Base-by-base conservation (phyloP, 1,284 basidiomycete species). In the Apiotrichum veenhuisii region DNA sequence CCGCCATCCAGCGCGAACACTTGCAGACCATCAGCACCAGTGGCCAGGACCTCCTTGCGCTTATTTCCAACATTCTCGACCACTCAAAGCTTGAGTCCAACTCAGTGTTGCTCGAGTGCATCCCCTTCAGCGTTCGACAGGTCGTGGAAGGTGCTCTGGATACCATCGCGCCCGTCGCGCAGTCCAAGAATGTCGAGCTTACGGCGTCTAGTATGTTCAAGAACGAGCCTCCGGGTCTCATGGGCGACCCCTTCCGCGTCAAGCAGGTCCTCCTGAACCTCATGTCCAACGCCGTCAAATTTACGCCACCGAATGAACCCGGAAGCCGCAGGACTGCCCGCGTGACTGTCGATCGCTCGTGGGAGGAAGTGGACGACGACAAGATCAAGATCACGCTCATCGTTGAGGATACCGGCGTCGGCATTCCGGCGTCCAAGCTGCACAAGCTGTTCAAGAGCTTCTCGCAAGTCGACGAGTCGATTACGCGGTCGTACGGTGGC, bases 21-120 rank as follows among this genome's bases (percentile, higher is more conserved):
- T 67, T 80, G 3, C 69, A 70, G 27, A 78, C 76, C 12, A 80
- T 80, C 57, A 70, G 68, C 18, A 68, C 70, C 8, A 76, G 74
- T 30, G 77, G 78, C 8, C 74, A 80, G 36, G 78, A 79, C 27
- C 69, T 80, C 0, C 71, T 80, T 26, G 74, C 74, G 15, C 62
- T 80, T 36, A 79, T 80, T 63, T 77, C 78, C 54, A 78, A 79
- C 52, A 75, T 80, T 26, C 68, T 80, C 26, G 79, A 80, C 59
- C 74, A 77, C 51, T 72, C 73, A 23, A 78, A 79, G 56, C 71
- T 80, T 38, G 77, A 79, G 57, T 69, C 73, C 10, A 72, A 75
- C 43, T 74, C 73, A 30, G 75, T 80, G 41, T 68, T 74, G 33
- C 66, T 78, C 18, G 79, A 80, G 47, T 64, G 69, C 22, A 72